These are phyloP conservation scores for Mucor mucedo DNA, from an alignment of 371 early-diverging fungal genomes.

Conservation along the genomic window DNA sequence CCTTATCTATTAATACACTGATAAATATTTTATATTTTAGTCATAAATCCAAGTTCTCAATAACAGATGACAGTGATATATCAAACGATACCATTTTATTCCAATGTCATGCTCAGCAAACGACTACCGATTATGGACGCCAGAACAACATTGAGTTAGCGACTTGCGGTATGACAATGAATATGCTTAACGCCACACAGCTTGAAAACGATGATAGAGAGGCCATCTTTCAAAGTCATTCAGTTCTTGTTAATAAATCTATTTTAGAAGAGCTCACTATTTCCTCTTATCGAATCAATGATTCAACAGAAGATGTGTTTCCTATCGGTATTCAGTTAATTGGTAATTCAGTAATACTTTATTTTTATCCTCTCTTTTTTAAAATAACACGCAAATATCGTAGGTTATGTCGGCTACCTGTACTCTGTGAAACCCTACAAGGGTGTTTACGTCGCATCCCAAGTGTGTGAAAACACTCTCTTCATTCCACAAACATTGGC, in stretches of 20 bases:
- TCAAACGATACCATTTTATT: conserved; percentile 12
- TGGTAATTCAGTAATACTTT: background rate
- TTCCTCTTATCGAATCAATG: background rate
- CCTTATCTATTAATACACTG: no score
- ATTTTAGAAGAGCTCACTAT: background rate
- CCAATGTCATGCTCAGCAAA: conserved; percentile 7
- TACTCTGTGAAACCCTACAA: conserved; percentile 2
- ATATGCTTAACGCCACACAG: background rate
- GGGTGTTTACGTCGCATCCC: background rate
- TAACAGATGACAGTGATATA: background rate
- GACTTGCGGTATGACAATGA: background rate
- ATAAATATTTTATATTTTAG: no score
- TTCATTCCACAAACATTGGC: background rate
- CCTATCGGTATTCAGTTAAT: background rate
- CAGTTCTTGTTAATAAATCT: conserved; percentile 2
- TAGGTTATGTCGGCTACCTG: background rate
- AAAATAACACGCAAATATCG: background rate
- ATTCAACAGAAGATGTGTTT: background rate
- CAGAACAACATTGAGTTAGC: background rate
- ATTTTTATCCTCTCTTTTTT: background rate
- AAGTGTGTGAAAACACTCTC: background rate
- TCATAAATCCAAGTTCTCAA: background rate
- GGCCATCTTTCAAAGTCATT: conserved; percentile 1
- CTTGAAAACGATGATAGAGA: background rate
- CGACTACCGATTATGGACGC: background rate